Conservation (phyloP, 805 yeast genomes). For the Sugiyamaella smithiae region DNA sequence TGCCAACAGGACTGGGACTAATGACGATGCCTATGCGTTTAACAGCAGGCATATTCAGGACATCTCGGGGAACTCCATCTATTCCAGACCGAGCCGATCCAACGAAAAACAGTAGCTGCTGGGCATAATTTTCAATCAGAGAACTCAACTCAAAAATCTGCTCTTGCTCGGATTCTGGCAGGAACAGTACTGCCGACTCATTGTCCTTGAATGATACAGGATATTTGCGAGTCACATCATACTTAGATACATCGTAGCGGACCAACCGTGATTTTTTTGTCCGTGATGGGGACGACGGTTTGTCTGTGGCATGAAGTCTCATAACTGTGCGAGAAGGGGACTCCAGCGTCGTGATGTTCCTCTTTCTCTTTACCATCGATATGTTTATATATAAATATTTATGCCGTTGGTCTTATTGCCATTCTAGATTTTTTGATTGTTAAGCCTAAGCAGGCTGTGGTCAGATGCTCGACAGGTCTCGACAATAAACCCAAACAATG, state of each 20-base stretch:
- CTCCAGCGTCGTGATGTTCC: not conserved
- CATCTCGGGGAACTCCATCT: not conserved
- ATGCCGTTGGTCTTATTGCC: no score
- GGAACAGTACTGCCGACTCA: slow-evolving; percentile 2
- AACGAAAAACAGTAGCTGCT: not conserved
- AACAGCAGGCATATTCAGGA: slow-evolving; percentile 1
- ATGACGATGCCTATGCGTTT: not conserved
- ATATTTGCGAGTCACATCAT: not conserved
- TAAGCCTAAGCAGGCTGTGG: no score
- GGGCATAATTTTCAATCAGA: not conserved
- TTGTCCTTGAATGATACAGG: not conserved
- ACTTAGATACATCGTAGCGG: slow-evolving; percentile 1
- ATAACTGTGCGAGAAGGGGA: not conserved
- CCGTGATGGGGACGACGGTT: not conserved
- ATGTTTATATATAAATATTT: no score
- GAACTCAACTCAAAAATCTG: not conserved
- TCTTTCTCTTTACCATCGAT: not conserved
- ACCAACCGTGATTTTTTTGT: slow-evolving; percentile 2
- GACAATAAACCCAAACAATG: not conserved
- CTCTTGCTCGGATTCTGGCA: not conserved
- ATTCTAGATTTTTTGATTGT: not conserved
- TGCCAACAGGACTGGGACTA: not conserved
- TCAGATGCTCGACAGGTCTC: not conserved
- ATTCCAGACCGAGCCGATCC: not conserved
- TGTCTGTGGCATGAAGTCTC: not conserved